phyloP scores from a whole-genome alignment of 75 land plant genomes.

The Pinus albicaulis region DNA sequence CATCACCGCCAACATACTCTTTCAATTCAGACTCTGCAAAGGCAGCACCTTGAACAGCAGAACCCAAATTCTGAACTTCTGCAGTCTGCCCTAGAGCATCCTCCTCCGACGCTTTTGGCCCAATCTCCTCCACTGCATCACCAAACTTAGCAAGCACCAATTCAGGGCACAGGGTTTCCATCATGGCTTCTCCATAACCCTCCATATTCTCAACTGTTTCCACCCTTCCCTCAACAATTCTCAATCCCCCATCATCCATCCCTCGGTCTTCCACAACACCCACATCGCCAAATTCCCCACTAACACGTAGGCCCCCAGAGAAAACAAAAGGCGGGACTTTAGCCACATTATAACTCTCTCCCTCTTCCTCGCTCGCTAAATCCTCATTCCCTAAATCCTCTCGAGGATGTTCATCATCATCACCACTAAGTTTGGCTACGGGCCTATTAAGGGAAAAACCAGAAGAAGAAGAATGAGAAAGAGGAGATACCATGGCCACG shows the following conservation, averaged over 20 bases:
- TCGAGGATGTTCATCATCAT: not conserved
- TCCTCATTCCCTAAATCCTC: not conserved
- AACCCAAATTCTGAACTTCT: not conserved
- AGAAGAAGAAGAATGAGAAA: not conserved
- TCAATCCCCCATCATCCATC: not conserved
- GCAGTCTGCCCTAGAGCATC: no score
- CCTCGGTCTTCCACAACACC: not conserved
- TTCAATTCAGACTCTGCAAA: no score
- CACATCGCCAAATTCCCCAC: not conserved
- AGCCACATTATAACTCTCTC: not conserved
- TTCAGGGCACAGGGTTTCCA: not conserved
- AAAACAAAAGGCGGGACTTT: not conserved
- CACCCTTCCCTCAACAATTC: no score
- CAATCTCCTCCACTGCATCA: not conserved
- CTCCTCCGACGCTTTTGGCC: no score
- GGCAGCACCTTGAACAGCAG: not conserved
- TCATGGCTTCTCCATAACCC: not conserved
- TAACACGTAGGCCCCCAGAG: not conserved
- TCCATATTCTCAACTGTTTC: no score
- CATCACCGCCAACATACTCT: no score
- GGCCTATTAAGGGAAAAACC: not conserved
- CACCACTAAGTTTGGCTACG: not conserved
- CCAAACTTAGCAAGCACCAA: not conserved
- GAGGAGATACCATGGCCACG: slow-evolving; percentile 1
- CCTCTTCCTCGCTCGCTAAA: not conserved